Conservation (phyloP, 768 basidiomycete species). For the Calocybe gangraenosa region DNA sequence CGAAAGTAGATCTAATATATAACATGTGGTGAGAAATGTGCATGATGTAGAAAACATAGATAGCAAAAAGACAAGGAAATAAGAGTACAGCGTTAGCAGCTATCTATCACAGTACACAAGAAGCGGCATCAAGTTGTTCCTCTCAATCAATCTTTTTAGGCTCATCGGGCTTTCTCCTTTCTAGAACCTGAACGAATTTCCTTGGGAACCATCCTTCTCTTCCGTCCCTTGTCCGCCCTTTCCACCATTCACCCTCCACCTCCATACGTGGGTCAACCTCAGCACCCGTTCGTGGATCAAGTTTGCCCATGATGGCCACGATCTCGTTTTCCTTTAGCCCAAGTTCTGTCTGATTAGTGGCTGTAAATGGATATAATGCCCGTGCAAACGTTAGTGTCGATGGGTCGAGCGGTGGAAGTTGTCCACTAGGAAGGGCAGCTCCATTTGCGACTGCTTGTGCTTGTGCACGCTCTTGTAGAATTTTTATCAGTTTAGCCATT, state of each 20-base stretch:
- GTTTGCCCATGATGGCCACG: slow-evolving; percentile 83
- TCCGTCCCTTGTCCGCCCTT: slow-evolving; percentile 87
- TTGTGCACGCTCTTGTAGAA: slow-evolving; percentile 63
- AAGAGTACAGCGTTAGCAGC: background rate
- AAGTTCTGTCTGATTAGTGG: slow-evolving; percentile 75
- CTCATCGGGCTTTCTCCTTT: slow-evolving; percentile 29
- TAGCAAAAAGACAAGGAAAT: too few relatives aligned
- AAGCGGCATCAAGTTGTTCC: too few relatives aligned
- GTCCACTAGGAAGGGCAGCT: slow-evolving; percentile 27
- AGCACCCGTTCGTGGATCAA: slow-evolving; percentile 63
- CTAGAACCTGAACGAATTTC: slow-evolving; percentile 79
- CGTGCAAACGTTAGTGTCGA: slow-evolving; percentile 79
- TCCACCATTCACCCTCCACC: slow-evolving; percentile 87
- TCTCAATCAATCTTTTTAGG: slow-evolving; percentile 21
- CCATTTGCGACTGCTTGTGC: slow-evolving; percentile 40
- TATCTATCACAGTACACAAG: too few relatives aligned
- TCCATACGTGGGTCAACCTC: slow-evolving; percentile 65
- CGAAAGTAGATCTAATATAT: too few relatives aligned
- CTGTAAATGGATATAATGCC: slow-evolving; percentile 72
- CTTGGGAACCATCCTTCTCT: slow-evolving; percentile 93
- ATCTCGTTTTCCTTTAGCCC: slow-evolving; percentile 85
- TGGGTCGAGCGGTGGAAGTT: slow-evolving; percentile 70
- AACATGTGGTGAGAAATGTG: too few relatives aligned
- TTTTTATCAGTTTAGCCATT: slow-evolving; percentile 84
- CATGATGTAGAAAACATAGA: too few relatives aligned